Evolutionary conservation across 192 early-diverging fungal genomes (phyloP).

Genomic region (Backusella australiensis): DNA sequence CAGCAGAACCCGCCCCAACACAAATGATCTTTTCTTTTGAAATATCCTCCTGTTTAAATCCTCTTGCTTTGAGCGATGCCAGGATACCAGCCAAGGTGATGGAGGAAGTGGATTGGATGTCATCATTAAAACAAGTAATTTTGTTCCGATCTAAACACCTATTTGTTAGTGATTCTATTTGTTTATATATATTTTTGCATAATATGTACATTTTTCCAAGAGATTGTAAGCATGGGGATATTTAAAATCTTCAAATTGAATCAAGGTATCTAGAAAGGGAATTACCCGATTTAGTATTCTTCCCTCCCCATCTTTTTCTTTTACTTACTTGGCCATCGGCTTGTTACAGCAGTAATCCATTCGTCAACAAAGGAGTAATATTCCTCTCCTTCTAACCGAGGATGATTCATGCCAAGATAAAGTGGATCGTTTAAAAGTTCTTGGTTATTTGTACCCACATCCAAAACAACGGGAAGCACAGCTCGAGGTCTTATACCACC

Average conservation of each 20-base stretch:
- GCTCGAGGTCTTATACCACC: constrained; percentile 50
- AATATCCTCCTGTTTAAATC: constrained; percentile 40
- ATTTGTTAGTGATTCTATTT: constrained; percentile 38
- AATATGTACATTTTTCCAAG: constrained; percentile 20
- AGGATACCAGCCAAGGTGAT: constrained; percentile 58
- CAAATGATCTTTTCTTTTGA: constrained; percentile 54
- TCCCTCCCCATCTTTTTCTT: background rate
- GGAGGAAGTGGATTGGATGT: constrained; percentile 87
- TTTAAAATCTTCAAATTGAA: constrained; percentile 29
- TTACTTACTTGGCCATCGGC: constrained; percentile 47
- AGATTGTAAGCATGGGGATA: constrained; percentile 27
- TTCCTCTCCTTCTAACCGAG: constrained; percentile 58
- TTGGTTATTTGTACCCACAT: constrained; percentile 86
- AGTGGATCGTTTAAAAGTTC: constrained; percentile 80
- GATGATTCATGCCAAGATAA: constrained; percentile 76
- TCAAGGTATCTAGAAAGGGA: constrained; percentile 13
- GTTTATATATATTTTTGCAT: background rate
- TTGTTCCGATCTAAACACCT: constrained; percentile 62
- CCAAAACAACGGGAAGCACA: constrained; percentile 86
- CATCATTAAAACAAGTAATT: constrained; percentile 89
- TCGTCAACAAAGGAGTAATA: constrained; percentile 71
- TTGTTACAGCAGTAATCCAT: constrained; percentile 52
- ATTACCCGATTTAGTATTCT: background rate
- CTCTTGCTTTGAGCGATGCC: constrained; percentile 39
- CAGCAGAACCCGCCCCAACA: constrained; percentile 62